phyloP scores from a whole-genome alignment of 495 filamentous ascomycete genomes.

The Podospora sp. region DNA sequence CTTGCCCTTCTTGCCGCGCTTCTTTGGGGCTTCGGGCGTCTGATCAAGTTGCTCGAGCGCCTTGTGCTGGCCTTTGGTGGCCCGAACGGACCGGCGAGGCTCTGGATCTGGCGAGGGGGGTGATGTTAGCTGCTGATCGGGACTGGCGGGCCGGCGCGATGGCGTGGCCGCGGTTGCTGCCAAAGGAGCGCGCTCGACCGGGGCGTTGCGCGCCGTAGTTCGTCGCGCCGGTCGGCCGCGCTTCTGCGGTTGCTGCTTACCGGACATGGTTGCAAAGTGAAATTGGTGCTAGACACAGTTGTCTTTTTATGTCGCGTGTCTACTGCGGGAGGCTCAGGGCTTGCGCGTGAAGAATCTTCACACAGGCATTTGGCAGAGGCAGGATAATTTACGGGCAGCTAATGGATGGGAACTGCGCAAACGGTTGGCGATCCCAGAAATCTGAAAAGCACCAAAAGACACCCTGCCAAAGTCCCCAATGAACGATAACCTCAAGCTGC shows the following conservation, averaged over 20 bases:
- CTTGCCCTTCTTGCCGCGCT: constrained; percentile 61
- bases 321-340: constrained; percentile 37
- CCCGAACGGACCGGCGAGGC: constrained; percentile 88
- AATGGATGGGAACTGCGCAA: constrained; percentile 23
- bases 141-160: constrained; percentile 14
- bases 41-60: constrained; percentile 72
- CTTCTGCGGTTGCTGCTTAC: constrained; percentile 33
- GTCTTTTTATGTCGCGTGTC: constrained; percentile 17
- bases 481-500: background rate
- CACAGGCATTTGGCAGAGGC: constrained; percentile 34
- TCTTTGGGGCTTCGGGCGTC: constrained; percentile 61
- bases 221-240: constrained; percentile 18
- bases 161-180: constrained; percentile 1
- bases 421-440: constrained; percentile 6
- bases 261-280: constrained; percentile 36
- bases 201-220: constrained; percentile 8
- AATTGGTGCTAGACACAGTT: background rate
- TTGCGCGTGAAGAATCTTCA: constrained; percentile 34
- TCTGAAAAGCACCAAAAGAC: constrained; percentile 19
- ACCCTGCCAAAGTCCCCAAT: constrained; percentile 16
- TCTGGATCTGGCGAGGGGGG: constrained; percentile 58
- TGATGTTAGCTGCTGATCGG: constrained; percentile 28
- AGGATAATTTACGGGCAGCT: constrained; percentile 33
- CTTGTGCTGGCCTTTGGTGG: constrained; percentile 96
- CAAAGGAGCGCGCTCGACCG: constrained; percentile 8